These are phyloP conservation scores for Phytophthora rubi DNA, from an alignment of 352 stramenopile species.

Conservation along the genomic window DNA sequence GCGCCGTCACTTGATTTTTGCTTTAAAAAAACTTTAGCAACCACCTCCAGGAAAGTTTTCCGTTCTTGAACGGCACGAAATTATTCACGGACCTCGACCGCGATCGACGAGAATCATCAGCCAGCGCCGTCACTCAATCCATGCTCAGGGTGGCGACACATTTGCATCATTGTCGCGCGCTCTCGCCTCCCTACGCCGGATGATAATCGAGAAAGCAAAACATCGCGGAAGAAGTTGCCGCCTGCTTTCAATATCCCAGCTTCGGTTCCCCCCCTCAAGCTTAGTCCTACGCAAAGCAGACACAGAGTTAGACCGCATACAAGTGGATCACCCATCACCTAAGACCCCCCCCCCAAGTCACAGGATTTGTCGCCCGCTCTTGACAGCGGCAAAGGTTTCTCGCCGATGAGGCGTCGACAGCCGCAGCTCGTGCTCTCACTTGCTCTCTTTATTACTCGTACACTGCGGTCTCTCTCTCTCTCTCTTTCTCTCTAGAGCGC, in stretches of 20 bases:
- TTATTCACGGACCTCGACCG: neutral
- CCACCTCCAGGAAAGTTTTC: neutral
- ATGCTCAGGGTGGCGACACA: neutral
- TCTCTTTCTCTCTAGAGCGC: conserved; percentile 52
- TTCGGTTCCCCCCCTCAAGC: neutral
- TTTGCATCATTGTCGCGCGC: conserved; percentile 20
- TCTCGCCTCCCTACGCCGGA: neutral
- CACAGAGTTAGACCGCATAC: neutral
- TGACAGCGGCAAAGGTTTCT: neutral
- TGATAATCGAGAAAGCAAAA: conserved; percentile 3
- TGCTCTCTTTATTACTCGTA: neutral
- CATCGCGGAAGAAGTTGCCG: neutral
- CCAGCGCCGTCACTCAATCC: neutral
- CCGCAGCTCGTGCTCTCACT: neutral
- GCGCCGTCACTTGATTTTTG: too few relatives aligned
- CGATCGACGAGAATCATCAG: neutral
- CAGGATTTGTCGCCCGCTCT: neutral
- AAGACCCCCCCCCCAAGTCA: neutral
- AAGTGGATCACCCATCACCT: neutral
- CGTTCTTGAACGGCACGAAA: neutral
- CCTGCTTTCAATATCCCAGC: neutral
- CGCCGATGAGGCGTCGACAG: neutral
- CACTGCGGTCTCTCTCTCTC: neutral
- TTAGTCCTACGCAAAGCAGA: conserved; percentile 25
- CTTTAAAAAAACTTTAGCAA: too few relatives aligned